phyloP scores from a whole-genome alignment of 2,329 filamentous ascomycete genomes.

The Cercospora beticola region DNA sequence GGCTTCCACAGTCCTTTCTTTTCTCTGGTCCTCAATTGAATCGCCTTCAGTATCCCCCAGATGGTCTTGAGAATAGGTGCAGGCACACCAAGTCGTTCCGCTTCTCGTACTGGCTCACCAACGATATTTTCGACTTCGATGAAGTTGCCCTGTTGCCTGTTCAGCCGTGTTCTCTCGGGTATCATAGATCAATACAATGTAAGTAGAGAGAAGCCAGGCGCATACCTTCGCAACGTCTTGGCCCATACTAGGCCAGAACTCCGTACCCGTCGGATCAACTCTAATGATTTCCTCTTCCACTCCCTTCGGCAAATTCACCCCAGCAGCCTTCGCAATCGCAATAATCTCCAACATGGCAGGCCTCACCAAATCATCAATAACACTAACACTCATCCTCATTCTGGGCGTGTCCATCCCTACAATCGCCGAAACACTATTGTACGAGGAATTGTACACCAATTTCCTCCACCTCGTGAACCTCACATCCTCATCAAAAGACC shows the following conservation, averaged over 20 bases:
- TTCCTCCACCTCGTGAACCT: slow-evolving; percentile 51
- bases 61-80: slow-evolving; percentile 53
- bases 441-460: slow-evolving; percentile 53
- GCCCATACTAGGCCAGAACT: slow-evolving; percentile 56
- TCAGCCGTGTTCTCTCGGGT: not conserved
- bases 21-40: slow-evolving; percentile 53
- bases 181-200: not conserved
- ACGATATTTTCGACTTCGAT: slow-evolving; percentile 59
- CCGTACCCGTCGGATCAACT: slow-evolving; percentile 51
- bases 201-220: not conserved
- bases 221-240: slow-evolving; percentile 52
- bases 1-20: slow-evolving; percentile 41
- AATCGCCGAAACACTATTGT: slow-evolving; percentile 56
- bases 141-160: slow-evolving; percentile 47
- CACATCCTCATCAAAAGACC: slow-evolving; percentile 46
- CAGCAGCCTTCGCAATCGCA: slow-evolving; percentile 47
- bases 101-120: slow-evolving; percentile 58
- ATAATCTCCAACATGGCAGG: slow-evolving; percentile 58
- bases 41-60: slow-evolving; percentile 50
- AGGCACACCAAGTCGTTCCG: slow-evolving; percentile 48
- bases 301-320: slow-evolving; percentile 46
- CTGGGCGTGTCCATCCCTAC: slow-evolving; percentile 53
- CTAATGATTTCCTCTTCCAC: slow-evolving; percentile 50
- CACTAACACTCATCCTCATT: slow-evolving; percentile 49
- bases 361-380: slow-evolving; percentile 50